Evolutionary conservation across 2,329 filamentous ascomycete genomes (phyloP).

Genomic region (Colletotrichum tamarilloi): DNA sequence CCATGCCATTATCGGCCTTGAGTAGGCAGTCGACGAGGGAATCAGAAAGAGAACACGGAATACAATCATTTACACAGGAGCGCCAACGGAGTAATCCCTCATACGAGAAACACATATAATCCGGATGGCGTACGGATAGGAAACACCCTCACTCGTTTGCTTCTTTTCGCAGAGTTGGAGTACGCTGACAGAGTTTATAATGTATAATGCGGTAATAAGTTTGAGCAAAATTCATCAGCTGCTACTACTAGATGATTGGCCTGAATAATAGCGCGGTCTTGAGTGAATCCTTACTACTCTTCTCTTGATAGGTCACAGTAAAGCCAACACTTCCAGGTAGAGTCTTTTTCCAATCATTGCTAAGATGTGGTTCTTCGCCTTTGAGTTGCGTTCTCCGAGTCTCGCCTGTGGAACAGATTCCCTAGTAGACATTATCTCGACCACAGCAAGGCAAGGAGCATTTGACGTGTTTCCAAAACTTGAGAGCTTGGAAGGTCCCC

Average conservation of each 20-base stretch:
- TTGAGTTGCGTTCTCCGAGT: neutral
- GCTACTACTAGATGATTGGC: neutral
- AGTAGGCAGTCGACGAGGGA: neutral
- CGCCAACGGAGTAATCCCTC: neutral
- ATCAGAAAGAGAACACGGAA: neutral
- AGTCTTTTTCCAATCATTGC: neutral
- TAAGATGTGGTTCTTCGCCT: neutral
- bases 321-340: neutral
- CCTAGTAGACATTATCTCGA: no score
- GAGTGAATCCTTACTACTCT: neutral
- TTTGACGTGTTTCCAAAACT: neutral
- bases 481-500: no score
- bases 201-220: neutral
- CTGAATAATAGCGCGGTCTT: no score
- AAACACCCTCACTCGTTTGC: conserved; percentile 22
- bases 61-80: neutral
- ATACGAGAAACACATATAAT: neutral
- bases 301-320: neutral
- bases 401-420: no score
- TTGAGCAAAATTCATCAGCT: neutral
- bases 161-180: neutral
- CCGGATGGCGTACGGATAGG: neutral
- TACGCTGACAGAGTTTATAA: neutral
- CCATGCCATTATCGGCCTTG: neutral
- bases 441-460: neutral